Evolutionary conservation across 2,329 filamentous ascomycete genomes (phyloP).

Genomic region (Pseudopithomyces maydicus): DNA sequence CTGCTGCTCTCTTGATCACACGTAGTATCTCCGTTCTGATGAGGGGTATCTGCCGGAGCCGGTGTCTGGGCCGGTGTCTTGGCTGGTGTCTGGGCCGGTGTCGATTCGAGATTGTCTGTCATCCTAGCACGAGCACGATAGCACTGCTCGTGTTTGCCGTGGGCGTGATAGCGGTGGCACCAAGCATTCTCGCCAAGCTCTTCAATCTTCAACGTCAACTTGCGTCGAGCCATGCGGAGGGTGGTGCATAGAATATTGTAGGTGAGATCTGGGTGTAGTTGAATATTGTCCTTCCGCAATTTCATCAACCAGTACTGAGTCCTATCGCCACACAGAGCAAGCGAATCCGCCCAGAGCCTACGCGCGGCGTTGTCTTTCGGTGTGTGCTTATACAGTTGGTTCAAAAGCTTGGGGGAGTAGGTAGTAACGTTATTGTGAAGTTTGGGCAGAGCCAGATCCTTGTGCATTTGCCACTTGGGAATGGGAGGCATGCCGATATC

Average conservation of each 20-base stretch:
- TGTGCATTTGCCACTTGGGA: slow-evolving; percentile 10
- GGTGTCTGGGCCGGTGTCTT: too few relatives aligned
- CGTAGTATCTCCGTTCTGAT: background rate
- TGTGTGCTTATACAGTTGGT: slow-evolving; percentile 29
- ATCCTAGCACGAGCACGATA: slow-evolving; percentile 23
- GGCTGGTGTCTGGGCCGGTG: too few relatives aligned
- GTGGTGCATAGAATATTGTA: slow-evolving; percentile 32
- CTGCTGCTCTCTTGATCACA: background rate
- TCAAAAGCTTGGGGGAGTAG: slow-evolving; percentile 19
- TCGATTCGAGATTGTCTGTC: background rate
- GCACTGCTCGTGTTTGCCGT: slow-evolving; percentile 26
- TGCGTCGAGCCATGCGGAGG: slow-evolving; percentile 26
- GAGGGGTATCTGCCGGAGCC: background rate
- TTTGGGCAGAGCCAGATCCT: slow-evolving; percentile 14
- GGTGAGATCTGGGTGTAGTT: slow-evolving; percentile 22
- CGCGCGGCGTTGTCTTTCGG: slow-evolving; percentile 23
- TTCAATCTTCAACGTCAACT: slow-evolving; percentile 39
- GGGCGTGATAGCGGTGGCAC: slow-evolving; percentile 41
- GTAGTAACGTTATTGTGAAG: slow-evolving; percentile 16
- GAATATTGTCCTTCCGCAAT: background rate
- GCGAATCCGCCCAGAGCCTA: slow-evolving; percentile 38
- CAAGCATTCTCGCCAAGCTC: slow-evolving; percentile 31
- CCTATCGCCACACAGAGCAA: slow-evolving; percentile 30
- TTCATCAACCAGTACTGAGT: slow-evolving; percentile 11
- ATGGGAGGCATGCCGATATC: background rate